A percentile compares a stretch with the other conserved stretches of the same genome.
Conservation (phyloP, 768 basidiomycete genomes). For the Phaffia australis region DNA sequence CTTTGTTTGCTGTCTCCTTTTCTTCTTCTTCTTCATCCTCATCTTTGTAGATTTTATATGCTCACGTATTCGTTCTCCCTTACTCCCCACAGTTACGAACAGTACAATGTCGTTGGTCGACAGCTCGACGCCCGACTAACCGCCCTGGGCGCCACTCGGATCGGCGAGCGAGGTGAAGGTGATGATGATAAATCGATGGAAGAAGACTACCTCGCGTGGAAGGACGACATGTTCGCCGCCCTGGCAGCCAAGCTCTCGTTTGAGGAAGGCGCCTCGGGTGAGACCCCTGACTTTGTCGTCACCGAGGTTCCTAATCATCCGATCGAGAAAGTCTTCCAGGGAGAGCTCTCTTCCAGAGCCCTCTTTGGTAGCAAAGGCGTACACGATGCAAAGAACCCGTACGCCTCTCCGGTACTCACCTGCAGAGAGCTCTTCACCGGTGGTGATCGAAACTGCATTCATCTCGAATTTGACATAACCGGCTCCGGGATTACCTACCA, state of each 20-base stretch:
- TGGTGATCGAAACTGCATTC: conserved; percentile 79
- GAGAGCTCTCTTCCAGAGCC: conserved; percentile 90
- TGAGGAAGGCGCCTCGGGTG: conserved; percentile 92
- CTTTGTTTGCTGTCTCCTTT: not conserved
- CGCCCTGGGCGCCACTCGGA: conserved; percentile 69
- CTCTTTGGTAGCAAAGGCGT: conserved; percentile 88
- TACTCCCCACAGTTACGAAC: conserved; percentile 79
- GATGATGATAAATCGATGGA: conserved; percentile 99
- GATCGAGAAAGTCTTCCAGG: conserved; percentile 83
- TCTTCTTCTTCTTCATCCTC: not conserved
- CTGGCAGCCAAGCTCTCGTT: conserved; percentile 73
- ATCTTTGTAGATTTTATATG: not conserved
- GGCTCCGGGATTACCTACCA: conserved; percentile 97
- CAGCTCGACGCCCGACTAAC: conserved; percentile 62
- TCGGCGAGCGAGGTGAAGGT: conserved; percentile 86
- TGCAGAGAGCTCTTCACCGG: conserved; percentile 74
- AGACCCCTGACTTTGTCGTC: conserved; percentile 85
- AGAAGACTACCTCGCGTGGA: conserved; percentile 99
- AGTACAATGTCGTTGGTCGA: conserved; percentile 83
- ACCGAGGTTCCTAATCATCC: conserved; percentile 62
- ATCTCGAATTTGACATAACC: conserved; percentile 85
- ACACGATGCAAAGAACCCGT: conserved; percentile 97
- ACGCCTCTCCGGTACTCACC: conserved; percentile 64
- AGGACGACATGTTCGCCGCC: conserved; percentile 90
- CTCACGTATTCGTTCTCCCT: not conserved